These are phyloP conservation scores for Sugiyamaella paludigena DNA, from an alignment of 1,139 yeast species.

Conservation along the genomic window DNA sequence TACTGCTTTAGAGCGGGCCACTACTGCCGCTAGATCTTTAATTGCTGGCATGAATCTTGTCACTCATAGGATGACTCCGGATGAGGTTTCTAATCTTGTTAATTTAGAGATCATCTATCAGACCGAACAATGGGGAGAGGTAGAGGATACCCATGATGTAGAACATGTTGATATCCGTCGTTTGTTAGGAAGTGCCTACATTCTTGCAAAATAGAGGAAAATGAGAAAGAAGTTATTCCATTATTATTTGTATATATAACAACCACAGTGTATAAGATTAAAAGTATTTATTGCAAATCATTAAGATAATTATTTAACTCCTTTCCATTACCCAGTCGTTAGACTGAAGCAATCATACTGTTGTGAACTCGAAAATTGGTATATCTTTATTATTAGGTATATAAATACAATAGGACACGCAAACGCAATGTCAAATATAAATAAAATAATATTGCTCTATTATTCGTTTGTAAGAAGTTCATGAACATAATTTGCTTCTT, in stretches of 20 bases:
- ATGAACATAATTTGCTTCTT: slow-evolving; percentile 30
- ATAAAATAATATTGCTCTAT: neutral
- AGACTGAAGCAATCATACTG: neutral
- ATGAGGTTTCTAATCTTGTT: slow-evolving; percentile 73
- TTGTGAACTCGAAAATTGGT: too few species aligned
- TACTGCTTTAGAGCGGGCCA: slow-evolving; percentile 85
- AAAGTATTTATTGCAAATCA: slow-evolving; percentile 10
- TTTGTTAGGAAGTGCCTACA: slow-evolving; percentile 77
- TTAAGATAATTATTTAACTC: neutral
- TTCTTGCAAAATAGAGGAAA: slow-evolving; percentile 43
- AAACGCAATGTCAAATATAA: neutral
- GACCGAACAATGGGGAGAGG: slow-evolving; percentile 94
- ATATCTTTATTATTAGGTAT: neutral
- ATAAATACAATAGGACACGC: too few species aligned
- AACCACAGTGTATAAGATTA: slow-evolving; percentile 1
- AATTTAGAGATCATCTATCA: slow-evolving; percentile 81
- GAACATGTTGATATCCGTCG: slow-evolving; percentile 86
- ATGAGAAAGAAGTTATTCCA: neutral
- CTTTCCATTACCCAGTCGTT: too few species aligned
- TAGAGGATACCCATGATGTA: slow-evolving; percentile 97
- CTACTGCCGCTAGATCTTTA: slow-evolving; percentile 80
- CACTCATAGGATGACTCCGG: slow-evolving; percentile 46
- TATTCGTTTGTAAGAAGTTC: slow-evolving; percentile 27
- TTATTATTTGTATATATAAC: slow-evolving; percentile 2
- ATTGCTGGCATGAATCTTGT: slow-evolving; percentile 55